phyloP scores from a whole-genome alignment of 768 basidiomycete species.

The Auriscalpium orientale region DNA sequence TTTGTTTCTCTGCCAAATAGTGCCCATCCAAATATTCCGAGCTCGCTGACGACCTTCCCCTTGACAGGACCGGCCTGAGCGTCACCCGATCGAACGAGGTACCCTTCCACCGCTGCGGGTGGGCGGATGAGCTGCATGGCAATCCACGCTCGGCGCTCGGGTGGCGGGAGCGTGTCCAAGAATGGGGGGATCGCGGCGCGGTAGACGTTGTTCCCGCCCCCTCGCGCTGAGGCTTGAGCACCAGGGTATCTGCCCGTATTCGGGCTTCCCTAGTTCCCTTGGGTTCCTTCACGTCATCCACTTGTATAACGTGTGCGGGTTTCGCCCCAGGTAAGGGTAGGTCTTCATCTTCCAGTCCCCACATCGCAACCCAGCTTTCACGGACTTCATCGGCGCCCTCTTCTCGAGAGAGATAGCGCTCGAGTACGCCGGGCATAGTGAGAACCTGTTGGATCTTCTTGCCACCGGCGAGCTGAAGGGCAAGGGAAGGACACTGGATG shows the following conservation, averaged over 20 bases:
- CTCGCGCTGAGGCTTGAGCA: constrained; percentile 96
- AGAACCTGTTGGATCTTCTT: constrained; percentile 95
- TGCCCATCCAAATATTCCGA: constrained; percentile 89
- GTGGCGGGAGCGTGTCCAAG: constrained; percentile 49
- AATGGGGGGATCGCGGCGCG: constrained; percentile 73
- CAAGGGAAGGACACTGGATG: constrained; percentile 89
- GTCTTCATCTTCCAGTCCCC: constrained; percentile 50
- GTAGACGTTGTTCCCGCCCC: constrained; percentile 98
- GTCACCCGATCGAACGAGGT: constrained; percentile 67
- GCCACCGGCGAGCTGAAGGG: constrained; percentile 88
- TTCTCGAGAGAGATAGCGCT: constrained; percentile 52
- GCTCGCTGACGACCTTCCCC: constrained; percentile 75
- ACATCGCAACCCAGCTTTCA: constrained; percentile 85
- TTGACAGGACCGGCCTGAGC: constrained; percentile 37
- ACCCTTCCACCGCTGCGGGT: constrained; percentile 58
- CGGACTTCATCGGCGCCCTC: constrained; percentile 47
- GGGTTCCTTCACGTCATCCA: background rate
- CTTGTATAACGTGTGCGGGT: background rate
- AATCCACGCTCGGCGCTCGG: constrained; percentile 82
- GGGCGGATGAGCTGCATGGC: constrained; percentile 90
- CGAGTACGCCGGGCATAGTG: constrained; percentile 62
- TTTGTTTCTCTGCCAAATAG: constrained; percentile 48
- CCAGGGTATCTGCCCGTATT: constrained; percentile 45
- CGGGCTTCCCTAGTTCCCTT: constrained; percentile 45
- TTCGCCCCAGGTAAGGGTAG: constrained; percentile 8